Percentiles rank a stretch among this genome's conserved stretches.
These are phyloP conservation scores for Fusarium tricinctum DNA, from an alignment of 2,329 filamentous ascomycete species.

Conservation along the genomic window DNA sequence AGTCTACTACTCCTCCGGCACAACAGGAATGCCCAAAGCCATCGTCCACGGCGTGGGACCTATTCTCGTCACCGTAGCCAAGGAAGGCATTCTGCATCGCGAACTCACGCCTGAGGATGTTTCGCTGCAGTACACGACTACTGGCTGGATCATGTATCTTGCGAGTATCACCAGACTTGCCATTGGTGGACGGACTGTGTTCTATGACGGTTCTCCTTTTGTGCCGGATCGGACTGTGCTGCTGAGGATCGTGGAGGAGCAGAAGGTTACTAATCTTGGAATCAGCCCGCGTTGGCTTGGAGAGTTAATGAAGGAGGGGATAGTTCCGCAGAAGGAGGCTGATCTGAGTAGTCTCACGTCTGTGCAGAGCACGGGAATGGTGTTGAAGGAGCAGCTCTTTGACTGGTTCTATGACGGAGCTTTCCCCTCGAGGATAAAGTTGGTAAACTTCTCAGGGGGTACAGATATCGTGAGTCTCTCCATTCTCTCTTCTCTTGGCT, in stretches of 20 bases:
- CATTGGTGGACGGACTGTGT: conserved; percentile 71
- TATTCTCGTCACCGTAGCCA: conserved; percentile 65
- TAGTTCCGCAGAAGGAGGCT: conserved; percentile 72
- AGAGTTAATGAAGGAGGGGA: conserved; percentile 75
- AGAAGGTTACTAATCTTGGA: conserved; percentile 79
- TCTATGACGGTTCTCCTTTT: conserved; percentile 91
- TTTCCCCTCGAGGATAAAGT: conserved; percentile 76
- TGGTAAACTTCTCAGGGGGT: conserved; percentile 82
- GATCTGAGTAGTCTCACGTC: conserved; percentile 72
- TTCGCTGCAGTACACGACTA: conserved; percentile 72
- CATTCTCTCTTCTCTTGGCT: not conserved
- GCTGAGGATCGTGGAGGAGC: conserved; percentile 72
- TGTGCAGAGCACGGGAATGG: conserved; percentile 85
- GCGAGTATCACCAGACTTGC: conserved; percentile 70
- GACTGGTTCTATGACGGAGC: conserved; percentile 82
- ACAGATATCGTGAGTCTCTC: conserved; percentile 75
- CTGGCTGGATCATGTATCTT: conserved; percentile 92
- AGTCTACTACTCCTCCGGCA: conserved; percentile 84
- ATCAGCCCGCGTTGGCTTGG: conserved; percentile 83
- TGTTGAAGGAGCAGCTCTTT: conserved; percentile 80
- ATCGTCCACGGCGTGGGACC: conserved; percentile 84
- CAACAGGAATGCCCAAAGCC: conserved; percentile 86
- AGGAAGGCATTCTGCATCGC: conserved; percentile 72
- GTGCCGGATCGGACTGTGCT: conserved; percentile 75
- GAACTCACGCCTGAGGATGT: conserved; percentile 58